Evolutionary conservation across 2,329 filamentous ascomycete species (phyloP).

Genomic region (Colletotrichum neosansevieriae): DNA sequence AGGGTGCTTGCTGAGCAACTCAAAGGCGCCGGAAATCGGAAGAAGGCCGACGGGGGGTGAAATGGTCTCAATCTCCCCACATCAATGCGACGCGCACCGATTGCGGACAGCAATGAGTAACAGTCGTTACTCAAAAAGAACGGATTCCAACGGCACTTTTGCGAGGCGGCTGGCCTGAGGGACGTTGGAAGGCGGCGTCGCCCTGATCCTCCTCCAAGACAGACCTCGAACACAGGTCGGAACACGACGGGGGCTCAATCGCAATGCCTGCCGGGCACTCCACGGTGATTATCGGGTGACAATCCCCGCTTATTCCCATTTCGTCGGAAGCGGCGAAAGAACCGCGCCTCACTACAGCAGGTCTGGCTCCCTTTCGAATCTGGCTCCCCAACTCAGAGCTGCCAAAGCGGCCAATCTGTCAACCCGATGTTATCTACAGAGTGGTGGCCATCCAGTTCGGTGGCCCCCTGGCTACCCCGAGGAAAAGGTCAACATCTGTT

Average conservation of each 20-base stretch:
- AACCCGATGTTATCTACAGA: constrained; percentile 9
- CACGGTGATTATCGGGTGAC: not conserved
- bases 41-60: not conserved
- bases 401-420: constrained; percentile 15
- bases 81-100: not conserved
- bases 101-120: constrained; percentile 19
- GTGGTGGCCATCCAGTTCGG: not conserved
- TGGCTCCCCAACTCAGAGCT: not conserved
- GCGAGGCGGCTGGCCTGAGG: not conserved
- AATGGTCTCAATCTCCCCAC: constrained; percentile 6
- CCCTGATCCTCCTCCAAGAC: not conserved
- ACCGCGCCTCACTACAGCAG: not conserved
- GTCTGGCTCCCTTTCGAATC: not conserved
- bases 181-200: not conserved
- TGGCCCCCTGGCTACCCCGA: not conserved
- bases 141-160: constrained; percentile 5
- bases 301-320: constrained; percentile 26
- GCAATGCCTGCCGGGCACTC: not conserved
- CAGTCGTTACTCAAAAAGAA: constrained; percentile 5
- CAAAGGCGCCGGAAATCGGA: not conserved
- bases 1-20: not conserved
- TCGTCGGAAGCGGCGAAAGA: not conserved
- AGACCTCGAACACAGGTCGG: not conserved
- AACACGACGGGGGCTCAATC: not conserved
- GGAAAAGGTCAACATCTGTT: constrained; percentile 13